Conservation (phyloP, 73 alveolate genomes). For the Paramecium pentaurelia region DNA sequence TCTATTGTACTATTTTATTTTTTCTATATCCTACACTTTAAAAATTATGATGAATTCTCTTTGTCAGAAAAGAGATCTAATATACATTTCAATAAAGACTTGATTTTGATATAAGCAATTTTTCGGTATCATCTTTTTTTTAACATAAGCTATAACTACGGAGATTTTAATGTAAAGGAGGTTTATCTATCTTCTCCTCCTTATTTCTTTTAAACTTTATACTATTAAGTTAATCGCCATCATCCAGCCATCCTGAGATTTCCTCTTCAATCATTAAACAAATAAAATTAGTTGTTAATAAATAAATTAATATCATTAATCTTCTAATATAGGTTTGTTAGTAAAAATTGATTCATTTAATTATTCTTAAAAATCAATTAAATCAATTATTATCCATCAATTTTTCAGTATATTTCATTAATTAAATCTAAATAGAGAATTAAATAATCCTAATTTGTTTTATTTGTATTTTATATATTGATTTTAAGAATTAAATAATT, state of each 20-base stretch:
- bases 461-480: too few relatives aligned
- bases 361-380: too few relatives aligned
- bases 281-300: neutral
- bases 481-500: neutral
- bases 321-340: neutral
- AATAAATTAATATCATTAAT: neutral
- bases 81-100: neutral
- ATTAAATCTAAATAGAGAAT: too few relatives aligned
- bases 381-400: too few relatives aligned
- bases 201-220: neutral
- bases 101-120: neutral
- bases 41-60: neutral
- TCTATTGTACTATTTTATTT: conserved; percentile 6
- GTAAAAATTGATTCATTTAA: too few relatives aligned
- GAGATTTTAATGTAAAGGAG: neutral
- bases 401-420: too few relatives aligned
- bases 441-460: too few relatives aligned
- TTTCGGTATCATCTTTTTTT: neutral
- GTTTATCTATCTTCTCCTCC: neutral
- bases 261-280: neutral
- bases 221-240: neutral
- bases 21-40: neutral
- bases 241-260: conserved; percentile 18
- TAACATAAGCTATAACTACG: conserved; percentile 15
- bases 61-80: neutral